phyloP scores from a whole-genome alignment of 345 rosid genomes.

The Hevea brasiliensis region DNA sequence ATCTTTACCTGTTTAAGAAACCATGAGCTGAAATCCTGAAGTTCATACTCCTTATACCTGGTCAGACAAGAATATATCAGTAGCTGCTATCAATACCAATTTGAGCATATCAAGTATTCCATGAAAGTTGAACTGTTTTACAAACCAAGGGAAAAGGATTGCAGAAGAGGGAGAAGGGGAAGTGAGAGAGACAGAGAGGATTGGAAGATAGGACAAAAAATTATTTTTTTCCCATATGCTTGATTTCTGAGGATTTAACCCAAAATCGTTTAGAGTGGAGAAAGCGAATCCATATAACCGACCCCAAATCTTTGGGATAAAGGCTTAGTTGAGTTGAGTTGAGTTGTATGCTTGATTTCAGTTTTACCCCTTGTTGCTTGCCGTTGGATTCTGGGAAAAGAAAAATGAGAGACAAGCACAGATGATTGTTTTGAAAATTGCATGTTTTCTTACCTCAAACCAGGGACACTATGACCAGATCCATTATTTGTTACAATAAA shows the following conservation, averaged over 20 bases:
- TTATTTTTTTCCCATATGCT: too few relatives aligned
- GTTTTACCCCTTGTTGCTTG: too few relatives aligned
- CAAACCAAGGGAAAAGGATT: background rate
- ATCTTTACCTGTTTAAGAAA: constrained; percentile 65
- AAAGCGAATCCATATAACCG: too few relatives aligned
- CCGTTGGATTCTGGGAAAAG: background rate
- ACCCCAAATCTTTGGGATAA: too few relatives aligned
- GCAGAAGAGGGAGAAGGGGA: background rate
- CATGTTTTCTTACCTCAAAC: constrained; percentile 63
- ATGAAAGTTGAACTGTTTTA: background rate
- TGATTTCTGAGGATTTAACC: too few relatives aligned
- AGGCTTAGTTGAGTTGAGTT: too few relatives aligned
- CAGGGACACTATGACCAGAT: constrained; percentile 71
- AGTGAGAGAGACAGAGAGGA: background rate
- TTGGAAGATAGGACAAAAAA: background rate
- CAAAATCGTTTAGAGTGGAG: too few relatives aligned
- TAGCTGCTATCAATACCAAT: constrained; percentile 1
- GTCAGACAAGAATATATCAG: constrained; percentile 20
- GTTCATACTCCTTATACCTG: constrained; percentile 95
- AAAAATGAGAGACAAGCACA: background rate
- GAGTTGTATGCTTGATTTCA: too few relatives aligned
- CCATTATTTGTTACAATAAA: constrained; percentile 86
- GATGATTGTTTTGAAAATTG: background rate
- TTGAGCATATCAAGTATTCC: background rate
- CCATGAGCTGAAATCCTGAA: constrained; percentile 89